Conservation (phyloP, 805 yeast genomes). For the Candida railenensis region DNA sequence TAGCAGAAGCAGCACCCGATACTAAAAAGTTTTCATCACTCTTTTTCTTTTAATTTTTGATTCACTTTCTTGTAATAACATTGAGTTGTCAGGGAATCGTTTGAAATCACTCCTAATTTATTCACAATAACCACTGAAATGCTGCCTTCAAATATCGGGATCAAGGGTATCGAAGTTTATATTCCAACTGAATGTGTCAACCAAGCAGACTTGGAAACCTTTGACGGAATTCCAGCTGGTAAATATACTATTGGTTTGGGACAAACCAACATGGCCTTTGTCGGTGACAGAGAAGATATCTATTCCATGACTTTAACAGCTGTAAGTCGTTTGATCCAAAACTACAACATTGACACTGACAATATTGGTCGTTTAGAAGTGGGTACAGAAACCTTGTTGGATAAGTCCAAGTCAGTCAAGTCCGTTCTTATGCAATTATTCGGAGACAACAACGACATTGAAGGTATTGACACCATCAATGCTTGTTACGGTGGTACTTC, state of each 20-base stretch:
- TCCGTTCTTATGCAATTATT: constrained; percentile 93
- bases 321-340: constrained; percentile 68
- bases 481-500: constrained; percentile 99
- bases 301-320: constrained; percentile 95
- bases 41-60: neutral
- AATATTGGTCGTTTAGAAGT: constrained; percentile 93
- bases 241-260: constrained; percentile 98
- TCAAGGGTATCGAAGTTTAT: constrained; percentile 93
- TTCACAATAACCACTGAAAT: neutral
- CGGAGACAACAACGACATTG: constrained; percentile 84
- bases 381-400: constrained; percentile 96
- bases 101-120: neutral
- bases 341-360: constrained; percentile 79
- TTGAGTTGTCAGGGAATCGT: neutral
- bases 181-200: constrained; percentile 71
- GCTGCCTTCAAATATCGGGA: constrained; percentile 76
- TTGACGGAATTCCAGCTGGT: constrained; percentile 86
- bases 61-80: neutral
- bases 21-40: neutral
- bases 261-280: constrained; percentile 97
- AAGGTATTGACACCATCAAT: constrained; percentile 93
- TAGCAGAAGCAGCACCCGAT: neutral
- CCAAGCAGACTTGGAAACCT: constrained; percentile 83
- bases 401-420: constrained; percentile 95
- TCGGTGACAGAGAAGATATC: constrained; percentile 95